These are phyloP conservation scores for Tardiomyces blankii DNA, from an alignment of 1,139 yeast species.

Conservation along the genomic window DNA sequence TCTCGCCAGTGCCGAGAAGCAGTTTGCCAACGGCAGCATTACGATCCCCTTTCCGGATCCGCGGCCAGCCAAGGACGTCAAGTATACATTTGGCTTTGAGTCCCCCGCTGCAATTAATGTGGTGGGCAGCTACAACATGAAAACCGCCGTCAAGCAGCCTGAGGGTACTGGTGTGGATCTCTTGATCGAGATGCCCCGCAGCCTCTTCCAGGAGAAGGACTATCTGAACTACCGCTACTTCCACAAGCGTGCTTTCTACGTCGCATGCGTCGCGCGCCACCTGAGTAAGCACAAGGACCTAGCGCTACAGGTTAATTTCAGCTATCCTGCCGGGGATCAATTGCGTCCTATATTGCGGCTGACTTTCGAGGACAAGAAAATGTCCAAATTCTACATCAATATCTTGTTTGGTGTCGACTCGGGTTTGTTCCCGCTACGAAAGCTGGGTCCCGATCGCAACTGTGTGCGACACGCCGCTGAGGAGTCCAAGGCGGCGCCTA, in stretches of 20 bases:
- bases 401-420: conserved; percentile 64
- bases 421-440: conserved; percentile 60
- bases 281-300: conserved; percentile 7
- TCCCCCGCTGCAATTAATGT: conserved; percentile 72
- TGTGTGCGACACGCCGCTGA: conserved; percentile 48
- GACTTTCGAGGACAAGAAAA: conserved; percentile 11
- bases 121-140: conserved; percentile 83
- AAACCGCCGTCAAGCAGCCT: conserved; percentile 60
- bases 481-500: conserved; percentile 44
- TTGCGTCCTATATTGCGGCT: conserved; percentile 25
- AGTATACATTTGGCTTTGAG: conserved; percentile 57
- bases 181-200: conserved; percentile 68
- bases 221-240: conserved; percentile 81
- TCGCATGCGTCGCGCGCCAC: conserved; percentile 22
- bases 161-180: conserved; percentile 65
- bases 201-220: conserved; percentile 74
- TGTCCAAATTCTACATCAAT: conserved; percentile 50
- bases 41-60: conserved; percentile 86
- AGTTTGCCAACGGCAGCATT: conserved; percentile 34
- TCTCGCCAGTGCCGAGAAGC: conserved; percentile 39
- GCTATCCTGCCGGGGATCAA: conserved; percentile 21
- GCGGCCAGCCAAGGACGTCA: conserved; percentile 52
- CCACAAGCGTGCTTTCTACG: conserved; percentile 79
- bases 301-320: conserved; percentile 8
- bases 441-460: conserved; percentile 60